Percentiles rank a stretch among this genome's conserved stretches.
phyloP scores from a whole-genome alignment of 306 rosid genomes.

The Carpinus fangiana region DNA sequence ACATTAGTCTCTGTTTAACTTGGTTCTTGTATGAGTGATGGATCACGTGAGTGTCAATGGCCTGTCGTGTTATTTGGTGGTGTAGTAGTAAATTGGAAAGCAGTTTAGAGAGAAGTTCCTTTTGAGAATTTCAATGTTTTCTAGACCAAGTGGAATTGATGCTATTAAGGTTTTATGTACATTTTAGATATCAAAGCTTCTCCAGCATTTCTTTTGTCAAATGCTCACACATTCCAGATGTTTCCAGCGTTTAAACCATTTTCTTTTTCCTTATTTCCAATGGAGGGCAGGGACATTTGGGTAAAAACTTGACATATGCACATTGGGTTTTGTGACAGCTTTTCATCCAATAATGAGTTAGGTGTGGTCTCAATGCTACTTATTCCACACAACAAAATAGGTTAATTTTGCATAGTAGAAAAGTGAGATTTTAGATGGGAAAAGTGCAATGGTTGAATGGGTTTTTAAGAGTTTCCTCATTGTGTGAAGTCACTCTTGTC shows the following conservation, averaged over 20 bases:
- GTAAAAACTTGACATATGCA: no score
- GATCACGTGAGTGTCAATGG: background rate
- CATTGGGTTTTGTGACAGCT: background rate
- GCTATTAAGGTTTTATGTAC: background rate
- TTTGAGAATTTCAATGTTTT: background rate
- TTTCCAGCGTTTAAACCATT: background rate
- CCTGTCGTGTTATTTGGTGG: background rate
- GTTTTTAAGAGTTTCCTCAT: background rate
- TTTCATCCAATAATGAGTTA: background rate
- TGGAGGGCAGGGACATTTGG: no score
- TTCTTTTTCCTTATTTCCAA: background rate
- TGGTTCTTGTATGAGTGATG: background rate
- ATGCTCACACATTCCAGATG: background rate
- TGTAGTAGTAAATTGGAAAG: background rate
- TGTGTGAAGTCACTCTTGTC: background rate
- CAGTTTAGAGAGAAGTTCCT: background rate
- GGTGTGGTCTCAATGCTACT: background rate
- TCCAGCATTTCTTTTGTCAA: background rate
- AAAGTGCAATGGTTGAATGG: background rate
- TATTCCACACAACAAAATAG: background rate
- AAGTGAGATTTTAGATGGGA: background rate
- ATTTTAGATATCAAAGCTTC: background rate
- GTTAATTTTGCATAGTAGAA: background rate
- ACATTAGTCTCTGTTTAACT: background rate
- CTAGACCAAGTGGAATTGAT: background rate